Percentiles rank a stretch among this genome's conserved stretches.
Evolutionary conservation across 345 rosid species (phyloP).

Genomic region (Linum usitatissimum): DNA sequence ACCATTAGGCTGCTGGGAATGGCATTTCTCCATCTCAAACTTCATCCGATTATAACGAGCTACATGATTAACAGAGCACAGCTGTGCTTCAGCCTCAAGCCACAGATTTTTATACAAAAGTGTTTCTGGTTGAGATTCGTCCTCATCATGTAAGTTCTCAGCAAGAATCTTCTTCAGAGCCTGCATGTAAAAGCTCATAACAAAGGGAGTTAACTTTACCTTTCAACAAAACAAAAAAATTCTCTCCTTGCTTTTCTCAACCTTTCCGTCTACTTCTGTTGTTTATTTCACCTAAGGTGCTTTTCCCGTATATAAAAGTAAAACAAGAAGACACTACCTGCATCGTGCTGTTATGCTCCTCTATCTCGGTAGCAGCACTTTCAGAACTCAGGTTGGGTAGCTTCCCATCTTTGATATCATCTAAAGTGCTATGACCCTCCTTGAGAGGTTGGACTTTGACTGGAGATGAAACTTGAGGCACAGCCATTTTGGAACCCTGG

Average conservation of each 20-base stretch:
- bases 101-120: slow-evolving; percentile 79
- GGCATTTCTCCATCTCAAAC: slow-evolving; percentile 37
- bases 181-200: slow-evolving; percentile 33
- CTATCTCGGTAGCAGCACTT: slow-evolving; percentile 19
- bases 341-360: slow-evolving; percentile 41
- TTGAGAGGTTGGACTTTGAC: slow-evolving; percentile 13
- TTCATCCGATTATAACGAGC: slow-evolving; percentile 60
- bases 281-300: background rate
- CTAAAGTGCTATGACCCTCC: slow-evolving; percentile 11
- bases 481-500: slow-evolving; percentile 17
- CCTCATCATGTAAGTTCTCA: slow-evolving; percentile 47
- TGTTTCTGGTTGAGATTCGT: slow-evolving; percentile 42
- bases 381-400: slow-evolving; percentile 12
- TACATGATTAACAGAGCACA: slow-evolving; percentile 53
- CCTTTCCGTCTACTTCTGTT: background rate
- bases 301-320: slow-evolving; percentile 3
- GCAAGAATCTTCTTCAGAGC: slow-evolving; percentile 58
- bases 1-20: slow-evolving; percentile 31
- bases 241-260: background rate
- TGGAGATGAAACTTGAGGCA: slow-evolving; percentile 7
- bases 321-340: slow-evolving; percentile 38
- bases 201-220: slow-evolving; percentile 3
- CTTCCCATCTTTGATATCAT: slow-evolving; percentile 19
- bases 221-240: no score
- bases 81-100: slow-evolving; percentile 90